Conservation (phyloP, 306 rosid species). For the Hippophae rhamnoides region DNA sequence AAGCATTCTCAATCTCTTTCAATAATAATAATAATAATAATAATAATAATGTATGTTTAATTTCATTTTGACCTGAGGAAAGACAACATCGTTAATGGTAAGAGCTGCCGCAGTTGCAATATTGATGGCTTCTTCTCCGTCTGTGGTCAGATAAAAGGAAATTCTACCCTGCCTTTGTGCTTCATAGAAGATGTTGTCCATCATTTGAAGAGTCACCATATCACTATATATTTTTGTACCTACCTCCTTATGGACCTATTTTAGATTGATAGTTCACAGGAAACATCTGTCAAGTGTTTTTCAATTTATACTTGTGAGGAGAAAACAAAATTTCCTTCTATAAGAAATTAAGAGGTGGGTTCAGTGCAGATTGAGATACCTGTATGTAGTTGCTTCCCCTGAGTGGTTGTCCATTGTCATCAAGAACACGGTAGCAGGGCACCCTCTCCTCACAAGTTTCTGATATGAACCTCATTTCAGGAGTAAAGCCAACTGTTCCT, state of each 20-base stretch:
- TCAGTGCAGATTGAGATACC: constrained; percentile 28
- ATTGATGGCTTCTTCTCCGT: constrained; percentile 82
- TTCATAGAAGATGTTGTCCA: constrained; percentile 86
- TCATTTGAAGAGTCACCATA: constrained; percentile 76
- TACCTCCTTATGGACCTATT: constrained; percentile 47
- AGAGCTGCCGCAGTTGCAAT: constrained; percentile 89
- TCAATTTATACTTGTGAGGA: background rate
- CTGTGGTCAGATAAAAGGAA: constrained; percentile 66
- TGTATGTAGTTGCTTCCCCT: constrained; percentile 25
- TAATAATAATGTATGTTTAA: background rate
- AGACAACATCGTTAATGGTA: constrained; percentile 49
- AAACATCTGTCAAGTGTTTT: constrained; percentile 1
- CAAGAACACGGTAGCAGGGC: constrained; percentile 70
- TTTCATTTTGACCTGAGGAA: constrained; percentile 57
- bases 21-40: constrained; percentile 7
- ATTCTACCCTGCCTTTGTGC: constrained; percentile 94
- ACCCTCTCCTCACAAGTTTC: constrained; percentile 41
- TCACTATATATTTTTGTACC: constrained; percentile 64
- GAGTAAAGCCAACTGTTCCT: constrained; percentile 51
- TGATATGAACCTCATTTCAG: constrained; percentile 45
- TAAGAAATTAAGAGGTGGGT: constrained; percentile 1
- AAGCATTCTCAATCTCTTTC: constrained; percentile 7
- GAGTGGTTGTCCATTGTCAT: constrained; percentile 48
- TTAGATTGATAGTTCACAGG: constrained; percentile 8
- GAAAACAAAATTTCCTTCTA: background rate